Conservation (phyloP, 1,284 basidiomycete genomes). For the Tetrapyrgos nigripes region DNA sequence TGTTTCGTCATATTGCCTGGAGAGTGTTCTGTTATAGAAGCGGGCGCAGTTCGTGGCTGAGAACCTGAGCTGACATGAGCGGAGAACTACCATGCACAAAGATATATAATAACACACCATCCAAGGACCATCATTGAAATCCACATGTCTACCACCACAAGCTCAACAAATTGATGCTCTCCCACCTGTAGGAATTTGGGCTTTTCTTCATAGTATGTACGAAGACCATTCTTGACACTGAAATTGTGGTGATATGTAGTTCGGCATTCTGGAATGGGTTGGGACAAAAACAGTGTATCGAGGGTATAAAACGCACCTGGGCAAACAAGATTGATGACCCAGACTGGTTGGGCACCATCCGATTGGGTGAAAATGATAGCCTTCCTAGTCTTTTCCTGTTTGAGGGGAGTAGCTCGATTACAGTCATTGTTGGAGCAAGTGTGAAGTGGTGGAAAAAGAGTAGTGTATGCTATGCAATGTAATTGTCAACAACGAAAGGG, state of each 20-base stretch:
- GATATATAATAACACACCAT: neutral
- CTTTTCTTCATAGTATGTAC: neutral
- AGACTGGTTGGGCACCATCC: neutral
- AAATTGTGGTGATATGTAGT: neutral
- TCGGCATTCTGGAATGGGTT: neutral
- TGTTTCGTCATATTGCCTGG: neutral
- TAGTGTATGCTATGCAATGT: too few species aligned
- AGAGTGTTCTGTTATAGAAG: neutral
- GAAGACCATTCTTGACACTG: neutral
- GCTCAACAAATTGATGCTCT: neutral
- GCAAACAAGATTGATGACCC: neutral
- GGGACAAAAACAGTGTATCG: neutral
- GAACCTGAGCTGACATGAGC: neutral
- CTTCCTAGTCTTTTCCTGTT: neutral
- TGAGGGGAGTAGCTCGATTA: too few species aligned
- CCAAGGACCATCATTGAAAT: too few species aligned
- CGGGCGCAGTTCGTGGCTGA: conserved; percentile 1
- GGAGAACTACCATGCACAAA: neutral
- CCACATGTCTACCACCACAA: neutral
- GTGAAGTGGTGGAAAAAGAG: too few species aligned
- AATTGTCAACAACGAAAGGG: too few species aligned
- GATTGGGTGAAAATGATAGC: neutral
- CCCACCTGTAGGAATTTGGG: neutral
- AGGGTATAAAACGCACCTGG: neutral
- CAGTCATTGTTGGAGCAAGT: too few species aligned